These are phyloP conservation scores for Escallonia rubra DNA, from an alignment of 129 eudicot genomes.

Conservation along the genomic window DNA sequence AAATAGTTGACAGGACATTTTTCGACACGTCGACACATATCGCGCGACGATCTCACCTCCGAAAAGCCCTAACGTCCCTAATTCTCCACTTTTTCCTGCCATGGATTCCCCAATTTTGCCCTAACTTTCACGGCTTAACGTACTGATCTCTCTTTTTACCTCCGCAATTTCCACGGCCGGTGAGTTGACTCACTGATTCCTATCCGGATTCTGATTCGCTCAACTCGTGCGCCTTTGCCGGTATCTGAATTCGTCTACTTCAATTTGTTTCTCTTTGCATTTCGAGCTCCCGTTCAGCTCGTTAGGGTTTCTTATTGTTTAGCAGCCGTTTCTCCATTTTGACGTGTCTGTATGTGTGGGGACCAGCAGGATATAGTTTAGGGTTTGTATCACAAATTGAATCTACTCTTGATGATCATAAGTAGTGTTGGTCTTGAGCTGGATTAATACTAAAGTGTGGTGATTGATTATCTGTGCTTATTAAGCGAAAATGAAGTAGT, in stretches of 20 bases:
- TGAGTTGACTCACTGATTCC: background rate
- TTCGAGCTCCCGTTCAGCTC: background rate
- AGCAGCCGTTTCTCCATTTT: too few relatives aligned
- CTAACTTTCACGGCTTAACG: background rate
- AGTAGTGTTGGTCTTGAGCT: too few relatives aligned
- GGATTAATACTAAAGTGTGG: too few relatives aligned
- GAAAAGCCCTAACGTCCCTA: background rate
- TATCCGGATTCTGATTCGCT: background rate
- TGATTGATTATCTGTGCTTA: too few relatives aligned
- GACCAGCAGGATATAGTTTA: too few relatives aligned
- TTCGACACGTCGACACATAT: too few relatives aligned
- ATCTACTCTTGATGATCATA: too few relatives aligned
- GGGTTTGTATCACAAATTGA: too few relatives aligned
- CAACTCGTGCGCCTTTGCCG: background rate
- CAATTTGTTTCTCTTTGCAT: background rate
- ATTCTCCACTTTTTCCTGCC: background rate
- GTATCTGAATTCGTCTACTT: background rate
- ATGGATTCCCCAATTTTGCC: background rate
- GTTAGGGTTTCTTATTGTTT: background rate
- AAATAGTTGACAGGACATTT: too few relatives aligned
- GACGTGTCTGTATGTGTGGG: too few relatives aligned
- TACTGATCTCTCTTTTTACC: constrained; percentile 1
- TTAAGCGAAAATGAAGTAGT: too few relatives aligned
- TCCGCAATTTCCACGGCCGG: background rate
- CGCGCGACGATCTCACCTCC: background rate